phyloP scores from a whole-genome alignment of 441 rosid species.

The Dalechampia spathulata region DNA sequence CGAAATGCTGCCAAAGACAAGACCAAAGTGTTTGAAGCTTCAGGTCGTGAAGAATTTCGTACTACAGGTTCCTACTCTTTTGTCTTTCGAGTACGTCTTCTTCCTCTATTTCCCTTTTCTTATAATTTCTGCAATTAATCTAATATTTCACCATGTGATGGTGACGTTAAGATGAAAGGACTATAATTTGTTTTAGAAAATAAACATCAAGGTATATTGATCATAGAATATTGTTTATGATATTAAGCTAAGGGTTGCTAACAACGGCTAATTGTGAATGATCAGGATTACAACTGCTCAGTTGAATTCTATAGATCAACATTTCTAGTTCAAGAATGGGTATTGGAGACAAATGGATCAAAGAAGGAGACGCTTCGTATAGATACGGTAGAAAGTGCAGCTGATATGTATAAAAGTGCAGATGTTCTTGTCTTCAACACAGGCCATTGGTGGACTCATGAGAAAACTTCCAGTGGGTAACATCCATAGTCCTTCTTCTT shows the following conservation, averaged over 20 bases:
- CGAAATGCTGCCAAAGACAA: constrained; percentile 36
- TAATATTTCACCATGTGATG: too few species aligned
- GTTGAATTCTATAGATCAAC: constrained; percentile 57
- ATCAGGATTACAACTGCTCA: constrained; percentile 55
- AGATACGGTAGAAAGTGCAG: constrained; percentile 47
- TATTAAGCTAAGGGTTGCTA: too few species aligned
- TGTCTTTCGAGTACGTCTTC: constrained; percentile 32
- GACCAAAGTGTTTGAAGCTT: constrained; percentile 42
- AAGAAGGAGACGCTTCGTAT: constrained; percentile 58
- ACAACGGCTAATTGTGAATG: too few species aligned
- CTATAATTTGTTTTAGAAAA: too few species aligned
- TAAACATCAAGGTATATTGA: too few species aligned
- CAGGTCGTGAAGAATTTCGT: constrained; percentile 43
- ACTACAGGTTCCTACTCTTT: constrained; percentile 45
- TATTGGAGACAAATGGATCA: constrained; percentile 32
- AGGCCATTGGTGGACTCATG: constrained; percentile 90
- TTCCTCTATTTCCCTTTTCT: too few species aligned
- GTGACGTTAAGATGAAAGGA: too few species aligned
- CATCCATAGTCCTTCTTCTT: neutral
- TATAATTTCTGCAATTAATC: too few species aligned
- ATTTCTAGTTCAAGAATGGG: constrained; percentile 63
- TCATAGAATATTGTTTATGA: too few species aligned
- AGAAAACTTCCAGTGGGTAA: constrained; percentile 64
- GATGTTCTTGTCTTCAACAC: constrained; percentile 61
- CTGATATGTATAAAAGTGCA: constrained; percentile 46